These are phyloP conservation scores for Fusarium succisae DNA, from an alignment of 2,329 filamentous ascomycete genomes.

Conservation along the genomic window DNA sequence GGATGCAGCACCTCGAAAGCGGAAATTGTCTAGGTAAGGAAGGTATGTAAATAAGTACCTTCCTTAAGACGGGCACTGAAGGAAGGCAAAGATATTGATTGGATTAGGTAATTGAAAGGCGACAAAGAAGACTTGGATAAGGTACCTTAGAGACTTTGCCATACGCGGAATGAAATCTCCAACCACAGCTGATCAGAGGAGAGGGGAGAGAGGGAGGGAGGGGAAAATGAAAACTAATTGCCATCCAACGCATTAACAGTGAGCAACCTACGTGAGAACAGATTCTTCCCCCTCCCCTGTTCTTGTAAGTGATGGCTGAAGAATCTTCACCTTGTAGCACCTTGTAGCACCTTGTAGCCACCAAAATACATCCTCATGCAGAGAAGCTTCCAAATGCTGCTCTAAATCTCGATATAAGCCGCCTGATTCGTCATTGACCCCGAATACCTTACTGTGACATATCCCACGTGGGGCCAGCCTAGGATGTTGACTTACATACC, in stretches of 20 bases:
- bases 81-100: background rate
- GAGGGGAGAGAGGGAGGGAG: background rate
- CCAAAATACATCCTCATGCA: background rate
- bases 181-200: background rate
- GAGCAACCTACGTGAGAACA: background rate
- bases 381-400: slow-evolving; percentile 5
- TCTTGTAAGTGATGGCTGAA: background rate
- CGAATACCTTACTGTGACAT: background rate
- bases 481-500: background rate
- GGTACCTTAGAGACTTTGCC: background rate
- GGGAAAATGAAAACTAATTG: background rate
- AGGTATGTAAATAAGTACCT: too few relatives aligned
- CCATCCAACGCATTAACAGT: background rate
- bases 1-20: background rate
- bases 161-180: background rate
- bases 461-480: slow-evolving; percentile 8
- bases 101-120: background rate
- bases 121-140: background rate
- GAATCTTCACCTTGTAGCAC: background rate
- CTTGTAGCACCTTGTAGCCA: background rate
- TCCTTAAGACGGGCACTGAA: background rate
- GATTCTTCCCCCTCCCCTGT: background rate
- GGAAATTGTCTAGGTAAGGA: background rate
- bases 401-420: slow-evolving; percentile 11
- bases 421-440: slow-evolving; percentile 16